These are phyloP conservation scores for Scutellaria minor DNA, from an alignment of 257 asterid genomes.

Conservation along the genomic window DNA sequence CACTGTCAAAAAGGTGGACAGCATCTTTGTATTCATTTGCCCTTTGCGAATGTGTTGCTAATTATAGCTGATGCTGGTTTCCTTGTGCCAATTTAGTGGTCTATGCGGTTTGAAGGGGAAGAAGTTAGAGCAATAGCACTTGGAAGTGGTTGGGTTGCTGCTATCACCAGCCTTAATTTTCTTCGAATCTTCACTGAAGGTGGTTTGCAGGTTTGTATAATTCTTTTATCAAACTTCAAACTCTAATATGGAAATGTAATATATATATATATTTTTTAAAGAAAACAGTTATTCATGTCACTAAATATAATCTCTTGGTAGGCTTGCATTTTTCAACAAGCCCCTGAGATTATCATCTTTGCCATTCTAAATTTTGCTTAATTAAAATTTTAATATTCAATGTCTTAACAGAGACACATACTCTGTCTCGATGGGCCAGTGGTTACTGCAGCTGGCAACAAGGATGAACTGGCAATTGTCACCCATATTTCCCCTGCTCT, in stretches of 20 bases:
- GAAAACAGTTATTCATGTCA: background rate
- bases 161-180: constrained; percentile 85
- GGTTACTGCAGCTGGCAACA: constrained; percentile 86
- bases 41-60: constrained; percentile 25
- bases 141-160: constrained; percentile 92
- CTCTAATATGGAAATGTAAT: constrained; percentile 1
- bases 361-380: constrained; percentile 19
- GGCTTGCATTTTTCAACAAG: constrained; percentile 12
- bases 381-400: constrained; percentile 34
- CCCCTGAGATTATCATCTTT: constrained; percentile 13
- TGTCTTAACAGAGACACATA: constrained; percentile 56
- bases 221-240: constrained; percentile 26
- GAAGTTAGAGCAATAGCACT: constrained; percentile 92
- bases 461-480: constrained; percentile 87
- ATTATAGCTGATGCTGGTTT: constrained; percentile 32
- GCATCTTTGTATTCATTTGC: background rate
- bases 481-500: constrained; percentile 81
- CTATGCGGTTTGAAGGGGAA: constrained; percentile 97
- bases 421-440: constrained; percentile 94
- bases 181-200: constrained; percentile 86
- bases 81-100: constrained; percentile 72
- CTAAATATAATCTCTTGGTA: constrained; percentile 15
- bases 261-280: too few species aligned
- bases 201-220: constrained; percentile 83
- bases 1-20: constrained; percentile 18